A percentile compares a stretch with the other conserved stretches of the same genome.
phyloP scores from a whole-genome alignment of 208 protist genomes.

The Leishmania braziliensis region DNA sequence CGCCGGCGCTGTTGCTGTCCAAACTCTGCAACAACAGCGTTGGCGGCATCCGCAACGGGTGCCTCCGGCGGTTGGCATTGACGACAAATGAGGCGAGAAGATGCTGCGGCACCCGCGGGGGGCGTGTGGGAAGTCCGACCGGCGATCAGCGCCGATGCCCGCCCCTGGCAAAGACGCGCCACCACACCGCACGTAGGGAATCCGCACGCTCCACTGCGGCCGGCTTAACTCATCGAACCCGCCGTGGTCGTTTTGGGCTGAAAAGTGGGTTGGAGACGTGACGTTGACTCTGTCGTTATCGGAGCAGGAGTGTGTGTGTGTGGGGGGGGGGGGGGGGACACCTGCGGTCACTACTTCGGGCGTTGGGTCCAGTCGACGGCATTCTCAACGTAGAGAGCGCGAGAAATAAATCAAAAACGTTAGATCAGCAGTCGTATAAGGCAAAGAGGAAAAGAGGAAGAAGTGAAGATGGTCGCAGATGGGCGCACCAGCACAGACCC shows the following conservation, averaged over 20 bases:
- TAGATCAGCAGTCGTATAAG: background rate
- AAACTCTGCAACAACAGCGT: background rate
- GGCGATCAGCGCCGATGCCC: background rate
- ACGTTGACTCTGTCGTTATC: background rate
- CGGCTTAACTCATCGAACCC: background rate
- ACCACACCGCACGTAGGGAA: background rate
- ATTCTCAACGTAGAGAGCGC: background rate
- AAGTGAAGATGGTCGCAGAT: background rate
- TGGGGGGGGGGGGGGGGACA: no score
- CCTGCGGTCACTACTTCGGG: background rate
- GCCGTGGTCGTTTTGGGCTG: background rate
- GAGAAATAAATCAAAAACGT: background rate
- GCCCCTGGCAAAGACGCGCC: background rate
- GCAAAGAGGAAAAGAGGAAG: background rate
- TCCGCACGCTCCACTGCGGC: background rate
- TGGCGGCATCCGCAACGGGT: background rate
- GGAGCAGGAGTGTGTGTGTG: background rate
- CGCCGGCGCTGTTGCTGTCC: background rate
- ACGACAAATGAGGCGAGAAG: background rate
- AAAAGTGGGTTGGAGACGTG: background rate
- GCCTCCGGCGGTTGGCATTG: background rate
- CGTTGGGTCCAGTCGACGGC: background rate
- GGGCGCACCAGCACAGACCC: background rate
- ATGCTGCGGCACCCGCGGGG: background rate
- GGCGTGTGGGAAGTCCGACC: conserved; percentile 2